Percentiles rank a stretch among this genome's conserved stretches.
Conservation (phyloP, 176 grass and related monocot genomes). For the Dendrocalamus sinicus region DNA sequence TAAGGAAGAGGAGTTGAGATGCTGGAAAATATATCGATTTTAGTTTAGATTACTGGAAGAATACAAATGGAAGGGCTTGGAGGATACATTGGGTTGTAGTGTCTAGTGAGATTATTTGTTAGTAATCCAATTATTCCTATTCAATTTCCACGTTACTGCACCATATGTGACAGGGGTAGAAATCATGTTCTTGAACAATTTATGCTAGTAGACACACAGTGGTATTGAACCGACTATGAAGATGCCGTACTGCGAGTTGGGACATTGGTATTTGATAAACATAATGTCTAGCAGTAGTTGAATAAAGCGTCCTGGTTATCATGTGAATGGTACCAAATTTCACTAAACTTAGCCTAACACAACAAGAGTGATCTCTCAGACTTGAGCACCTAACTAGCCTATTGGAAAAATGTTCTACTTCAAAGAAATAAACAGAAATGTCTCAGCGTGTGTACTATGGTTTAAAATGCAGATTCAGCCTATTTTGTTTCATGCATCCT, state of each 20-base stretch:
- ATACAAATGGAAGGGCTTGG: not conserved
- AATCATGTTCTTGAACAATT: conserved; percentile 4
- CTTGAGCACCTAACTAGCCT: not conserved
- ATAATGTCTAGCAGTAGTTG: not conserved
- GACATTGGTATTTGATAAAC: not conserved
- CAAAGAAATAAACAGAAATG: not conserved
- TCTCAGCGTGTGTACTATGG: not conserved
- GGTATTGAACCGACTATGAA: conserved; percentile 11
- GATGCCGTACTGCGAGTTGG: not conserved
- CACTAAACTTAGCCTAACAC: conserved; percentile 1
- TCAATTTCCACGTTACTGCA: not conserved
- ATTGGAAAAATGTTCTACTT: not conserved
- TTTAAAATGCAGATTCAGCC: not conserved
- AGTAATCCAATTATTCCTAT: too few relatives aligned
- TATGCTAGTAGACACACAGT: not conserved
- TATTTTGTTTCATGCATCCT: conserved; percentile 20
- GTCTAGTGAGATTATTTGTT: too few relatives aligned
- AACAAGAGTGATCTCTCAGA: not conserved
- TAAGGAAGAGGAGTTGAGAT: not conserved
- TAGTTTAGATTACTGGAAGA: conserved; percentile 10
- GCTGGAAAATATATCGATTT: not conserved
- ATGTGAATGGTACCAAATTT: not conserved
- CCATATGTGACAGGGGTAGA: not conserved
- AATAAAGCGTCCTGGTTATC: not conserved
- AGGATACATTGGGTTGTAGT: conserved; percentile 4